Evolutionary conservation across 1,284 basidiomycete species (phyloP).

Genomic region (Phlebopus sp.): DNA sequence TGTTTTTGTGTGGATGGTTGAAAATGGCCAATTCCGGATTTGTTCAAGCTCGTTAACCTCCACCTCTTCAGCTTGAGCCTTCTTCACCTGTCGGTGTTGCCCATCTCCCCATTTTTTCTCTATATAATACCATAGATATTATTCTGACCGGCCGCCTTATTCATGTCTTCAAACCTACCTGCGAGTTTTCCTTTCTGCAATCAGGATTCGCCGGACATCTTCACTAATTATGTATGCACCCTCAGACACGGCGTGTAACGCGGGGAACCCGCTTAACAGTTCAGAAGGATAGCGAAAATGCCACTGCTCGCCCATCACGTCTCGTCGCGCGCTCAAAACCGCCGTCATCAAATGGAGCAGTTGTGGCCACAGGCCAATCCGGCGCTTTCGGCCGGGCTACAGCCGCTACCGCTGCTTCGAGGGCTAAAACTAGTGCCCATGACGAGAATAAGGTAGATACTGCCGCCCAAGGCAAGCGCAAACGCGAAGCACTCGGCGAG

Average conservation of each 20-base stretch:
- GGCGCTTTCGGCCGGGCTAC: conserved; percentile 43
- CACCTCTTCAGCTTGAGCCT: conserved; percentile 7
- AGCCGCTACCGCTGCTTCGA: conserved; percentile 47
- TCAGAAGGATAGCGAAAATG: conserved; percentile 66
- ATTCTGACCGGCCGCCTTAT: conserved; percentile 1
- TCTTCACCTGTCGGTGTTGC: conserved; percentile 1
- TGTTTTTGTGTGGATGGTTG: conserved; percentile 31
- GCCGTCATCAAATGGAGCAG: conserved; percentile 37
- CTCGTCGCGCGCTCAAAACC: conserved; percentile 59
- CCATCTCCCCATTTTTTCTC: conserved; percentile 8
- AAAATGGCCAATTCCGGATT: conserved; percentile 33
- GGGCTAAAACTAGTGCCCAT: conserved; percentile 41
- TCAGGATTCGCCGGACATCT: not conserved
- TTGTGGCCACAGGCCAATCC: conserved; percentile 37
- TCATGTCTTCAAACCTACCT: conserved; percentile 32
- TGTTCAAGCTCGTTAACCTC: conserved; percentile 11
- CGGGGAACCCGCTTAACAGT: conserved; percentile 50
- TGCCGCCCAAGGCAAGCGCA: conserved; percentile 57
- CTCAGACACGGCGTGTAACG: conserved; percentile 56
- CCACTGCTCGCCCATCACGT: conserved; percentile 52
- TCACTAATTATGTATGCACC: not conserved
- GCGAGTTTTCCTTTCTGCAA: conserved; percentile 11
- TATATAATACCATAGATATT: conserved; percentile 8
- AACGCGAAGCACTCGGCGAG: conserved; percentile 72
- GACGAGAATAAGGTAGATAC: conserved; percentile 41